These are phyloP conservation scores for Lecanicillium sp. DNA, from an alignment of 2,329 filamentous ascomycete species.

Conservation along the genomic window DNA sequence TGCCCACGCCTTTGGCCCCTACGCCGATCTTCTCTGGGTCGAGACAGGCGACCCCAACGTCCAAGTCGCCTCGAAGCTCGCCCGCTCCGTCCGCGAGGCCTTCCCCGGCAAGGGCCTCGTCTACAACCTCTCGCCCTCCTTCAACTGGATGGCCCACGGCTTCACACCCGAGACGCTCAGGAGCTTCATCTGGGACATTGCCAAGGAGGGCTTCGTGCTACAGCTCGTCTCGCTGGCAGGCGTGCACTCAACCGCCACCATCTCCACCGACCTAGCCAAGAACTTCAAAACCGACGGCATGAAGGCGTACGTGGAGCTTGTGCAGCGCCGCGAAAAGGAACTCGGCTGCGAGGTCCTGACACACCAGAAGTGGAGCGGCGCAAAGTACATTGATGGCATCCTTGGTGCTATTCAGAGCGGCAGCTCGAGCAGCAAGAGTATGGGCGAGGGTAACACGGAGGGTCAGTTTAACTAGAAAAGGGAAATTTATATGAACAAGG, in stretches of 20 bases:
- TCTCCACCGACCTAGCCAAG: constrained; percentile 65
- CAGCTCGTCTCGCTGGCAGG: constrained; percentile 61
- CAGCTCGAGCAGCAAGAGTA: constrained; percentile 80
- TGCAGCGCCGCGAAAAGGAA: constrained; percentile 87
- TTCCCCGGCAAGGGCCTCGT: constrained; percentile 81
- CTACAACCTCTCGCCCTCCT: constrained; percentile 92
- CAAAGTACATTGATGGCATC: constrained; percentile 75
- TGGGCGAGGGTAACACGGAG: constrained; percentile 93
- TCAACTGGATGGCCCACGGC: constrained; percentile 97
- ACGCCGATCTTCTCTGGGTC: constrained; percentile 92
- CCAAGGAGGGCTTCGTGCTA: constrained; percentile 70
- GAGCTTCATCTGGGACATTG: constrained; percentile 95
- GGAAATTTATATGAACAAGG: not conserved
- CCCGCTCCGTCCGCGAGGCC: constrained; percentile 60
- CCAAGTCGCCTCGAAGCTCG: constrained; percentile 65
- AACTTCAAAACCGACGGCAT: constrained; percentile 87
- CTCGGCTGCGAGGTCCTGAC: constrained; percentile 86
- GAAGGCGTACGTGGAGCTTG: constrained; percentile 92
- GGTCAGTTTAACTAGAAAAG: constrained; percentile 43
- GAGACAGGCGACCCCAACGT: constrained; percentile 90
- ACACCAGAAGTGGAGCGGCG: constrained; percentile 78
- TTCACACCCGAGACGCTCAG: constrained; percentile 76
- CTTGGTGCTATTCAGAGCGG: constrained; percentile 85
- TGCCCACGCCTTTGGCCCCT: constrained; percentile 82
- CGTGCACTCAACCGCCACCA: constrained; percentile 56